Evolutionary conservation across 805 yeast genomes (phyloP).

Genomic region (Candida loeiensis): DNA sequence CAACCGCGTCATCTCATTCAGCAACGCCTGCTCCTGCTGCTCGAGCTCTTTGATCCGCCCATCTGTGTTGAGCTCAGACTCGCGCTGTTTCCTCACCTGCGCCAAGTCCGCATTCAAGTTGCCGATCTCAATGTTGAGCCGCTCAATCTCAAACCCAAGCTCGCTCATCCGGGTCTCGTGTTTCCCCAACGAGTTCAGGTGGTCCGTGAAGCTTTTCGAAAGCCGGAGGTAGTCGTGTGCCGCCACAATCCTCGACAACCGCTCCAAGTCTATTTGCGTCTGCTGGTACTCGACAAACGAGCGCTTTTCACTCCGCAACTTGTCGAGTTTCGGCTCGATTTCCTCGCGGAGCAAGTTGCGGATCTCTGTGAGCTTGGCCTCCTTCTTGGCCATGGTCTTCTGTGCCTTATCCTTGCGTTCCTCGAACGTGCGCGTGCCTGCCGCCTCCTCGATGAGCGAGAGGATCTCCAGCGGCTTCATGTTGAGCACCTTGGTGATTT

Average conservation of each 20-base stretch:
- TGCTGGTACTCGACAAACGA: conserved; percentile 83
- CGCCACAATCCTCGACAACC: conserved; percentile 64
- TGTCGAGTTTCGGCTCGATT: conserved; percentile 87
- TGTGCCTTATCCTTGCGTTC: conserved; percentile 90
- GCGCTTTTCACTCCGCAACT: conserved; percentile 76
- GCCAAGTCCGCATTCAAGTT: conserved; percentile 60
- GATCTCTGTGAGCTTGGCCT: conserved; percentile 76
- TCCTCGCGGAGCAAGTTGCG: conserved; percentile 73
- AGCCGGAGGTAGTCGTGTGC: conserved; percentile 65
- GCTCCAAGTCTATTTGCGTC: conserved; percentile 75
- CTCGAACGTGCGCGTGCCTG: conserved; percentile 95
- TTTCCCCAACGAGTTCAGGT: conserved; percentile 40
- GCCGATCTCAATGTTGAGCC: conserved; percentile 51
- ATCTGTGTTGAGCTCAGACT: conserved; percentile 57
- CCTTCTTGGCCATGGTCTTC: conserved; percentile 87
- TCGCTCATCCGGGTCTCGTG: conserved; percentile 39
- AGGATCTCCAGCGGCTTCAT: conserved; percentile 92
- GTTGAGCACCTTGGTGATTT: conserved; percentile 92
- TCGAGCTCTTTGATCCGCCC: conserved; percentile 61
- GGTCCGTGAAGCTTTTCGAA: conserved; percentile 39
- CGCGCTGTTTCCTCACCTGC: conserved; percentile 49
- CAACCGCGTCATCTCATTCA: conserved; percentile 65
- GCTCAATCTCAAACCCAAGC: conserved; percentile 43
- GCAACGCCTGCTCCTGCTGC: conserved; percentile 47
- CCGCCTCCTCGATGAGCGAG: conserved; percentile 94